A percentile compares a stretch with the other conserved stretches of the same genome.
Conservation (phyloP, 2,329 filamentous ascomycete genomes). For the Ophiocordyceps camponoti-floridani region DNA sequence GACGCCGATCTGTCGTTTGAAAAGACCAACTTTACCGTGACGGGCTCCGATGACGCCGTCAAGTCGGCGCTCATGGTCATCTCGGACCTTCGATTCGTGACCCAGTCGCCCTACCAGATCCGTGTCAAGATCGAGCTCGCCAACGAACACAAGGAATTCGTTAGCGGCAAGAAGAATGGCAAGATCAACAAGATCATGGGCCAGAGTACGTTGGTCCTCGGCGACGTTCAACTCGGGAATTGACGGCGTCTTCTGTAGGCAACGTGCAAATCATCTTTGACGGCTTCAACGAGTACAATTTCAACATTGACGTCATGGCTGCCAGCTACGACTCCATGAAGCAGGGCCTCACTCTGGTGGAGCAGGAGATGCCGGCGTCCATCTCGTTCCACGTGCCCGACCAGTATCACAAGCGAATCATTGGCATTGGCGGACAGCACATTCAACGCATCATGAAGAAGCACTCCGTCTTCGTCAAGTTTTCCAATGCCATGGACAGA, state of each 20-base stretch:
- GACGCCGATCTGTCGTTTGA: conserved; percentile 91
- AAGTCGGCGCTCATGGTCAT: conserved; percentile 92
- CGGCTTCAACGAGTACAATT: conserved; percentile 98
- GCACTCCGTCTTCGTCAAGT: conserved; percentile 98
- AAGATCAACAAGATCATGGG: conserved; percentile 99
- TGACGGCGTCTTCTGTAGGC: conserved; percentile 23
- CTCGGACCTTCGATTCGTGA: conserved; percentile 77
- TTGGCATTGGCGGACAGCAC: conserved; percentile 93
- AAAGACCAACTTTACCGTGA: conserved; percentile 83
- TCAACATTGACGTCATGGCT: conserved; percentile 95
- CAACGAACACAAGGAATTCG: conserved; percentile 98
- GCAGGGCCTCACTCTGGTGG: conserved; percentile 78
- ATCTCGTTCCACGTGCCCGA: conserved; percentile 99
- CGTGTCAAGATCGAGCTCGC: conserved; percentile 96
- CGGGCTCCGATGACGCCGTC: conserved; percentile 88
- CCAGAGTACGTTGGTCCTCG: conserved; percentile 41
- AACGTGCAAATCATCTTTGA: conserved; percentile 99
- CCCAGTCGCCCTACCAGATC: conserved; percentile 77
- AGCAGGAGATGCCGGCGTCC: conserved; percentile 97
- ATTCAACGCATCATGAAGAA: conserved; percentile 99
- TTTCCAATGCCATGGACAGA: conserved; percentile 97
- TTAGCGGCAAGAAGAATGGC: conserved; percentile 98
- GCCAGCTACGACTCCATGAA: conserved; percentile 87
- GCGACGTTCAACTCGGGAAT: no score
- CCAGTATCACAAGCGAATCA: conserved; percentile 98